Evolutionary conservation across 257 asterid genomes (phyloP), one percentile per base, ranked within the genome.

Genomic region (Fraxinus americana): DNA sequence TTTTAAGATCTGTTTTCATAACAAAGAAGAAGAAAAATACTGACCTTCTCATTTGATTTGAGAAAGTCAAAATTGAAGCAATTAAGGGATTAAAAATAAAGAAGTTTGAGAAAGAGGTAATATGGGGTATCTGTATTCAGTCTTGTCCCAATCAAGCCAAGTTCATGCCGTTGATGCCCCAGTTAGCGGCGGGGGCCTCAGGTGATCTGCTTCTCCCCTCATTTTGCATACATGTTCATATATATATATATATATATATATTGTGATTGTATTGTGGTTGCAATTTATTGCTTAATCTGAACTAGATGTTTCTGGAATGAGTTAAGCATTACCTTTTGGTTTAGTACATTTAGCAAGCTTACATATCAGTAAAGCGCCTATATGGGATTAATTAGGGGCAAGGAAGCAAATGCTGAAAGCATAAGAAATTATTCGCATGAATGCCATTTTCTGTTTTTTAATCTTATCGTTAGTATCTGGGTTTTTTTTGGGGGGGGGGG

Each of bases 141-240:
- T 87, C 48, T 82, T 95, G 83, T 89, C 97, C 7, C 87, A 94
- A 35, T 82, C 96, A 21, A 90, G 89, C 88, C 92, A 91, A 82
- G 77, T 78, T 72, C 91, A 80, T 75, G 92, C 86, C 27, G 97
- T 89, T 72, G 93, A 89, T 65, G 96, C 96, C 10, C 97, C 97
- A 0, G 99, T 91, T 74, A 95, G 97, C 82, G 99, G 99, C 67
- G 97, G 99, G 29, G 99, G 99, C 71, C 92, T 90, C 52, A 95
- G 99, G 98, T 93, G 82, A 83, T 78, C 34, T 57, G 38, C 79
- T 74, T 69, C 7, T 43, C 66, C 76, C 35, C 57, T 75, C n/a
- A 12, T 29, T 61, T 63, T 29, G 48, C 19, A 27, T 27, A 27
- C 29, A 27, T 27, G 29, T 27, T 27, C 29, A 27, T 27, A 27